phyloP scores from a whole-genome alignment of 768 basidiomycete species.

The Hypsizygus marmoreus region DNA sequence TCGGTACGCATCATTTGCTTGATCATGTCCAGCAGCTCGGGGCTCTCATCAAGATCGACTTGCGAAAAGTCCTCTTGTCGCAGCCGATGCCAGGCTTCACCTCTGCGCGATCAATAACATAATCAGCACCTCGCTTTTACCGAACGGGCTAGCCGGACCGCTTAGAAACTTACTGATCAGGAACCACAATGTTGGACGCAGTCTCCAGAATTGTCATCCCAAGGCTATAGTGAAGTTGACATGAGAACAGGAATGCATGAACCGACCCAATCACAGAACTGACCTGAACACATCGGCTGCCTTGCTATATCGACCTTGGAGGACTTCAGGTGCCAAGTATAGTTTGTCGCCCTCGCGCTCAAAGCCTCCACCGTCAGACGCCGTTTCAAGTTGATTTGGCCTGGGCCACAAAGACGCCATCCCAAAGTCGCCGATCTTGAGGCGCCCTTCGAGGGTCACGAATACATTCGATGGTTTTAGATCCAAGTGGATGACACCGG shows the following conservation, averaged over 20 bases:
- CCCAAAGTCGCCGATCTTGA: slow-evolving; percentile 98
- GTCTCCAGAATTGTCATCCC: slow-evolving; percentile 97
- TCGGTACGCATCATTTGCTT: slow-evolving; percentile 78
- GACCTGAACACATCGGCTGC: slow-evolving; percentile 97
- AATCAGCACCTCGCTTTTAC: slow-evolving; percentile 27
- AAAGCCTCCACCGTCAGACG: slow-evolving; percentile 50
- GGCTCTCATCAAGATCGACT: slow-evolving; percentile 68
- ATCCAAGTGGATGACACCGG: slow-evolving; percentile 92
- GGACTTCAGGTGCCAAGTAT: slow-evolving; percentile 94
- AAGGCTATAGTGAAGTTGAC: slow-evolving; percentile 57
- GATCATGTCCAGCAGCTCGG: slow-evolving; percentile 68
- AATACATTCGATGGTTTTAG: slow-evolving; percentile 98
- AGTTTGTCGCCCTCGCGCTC: slow-evolving; percentile 97
- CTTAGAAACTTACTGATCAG: slow-evolving; percentile 79
- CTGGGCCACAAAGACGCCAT: slow-evolving; percentile 96
- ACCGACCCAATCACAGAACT: slow-evolving; percentile 42
- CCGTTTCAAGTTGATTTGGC: slow-evolving; percentile 31
- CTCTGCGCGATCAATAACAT: slow-evolving; percentile 51
- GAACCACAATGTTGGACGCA: slow-evolving; percentile 93
- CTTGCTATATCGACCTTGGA: slow-evolving; percentile 89
- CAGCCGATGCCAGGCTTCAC: slow-evolving; percentile 91
- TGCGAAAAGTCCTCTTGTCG: slow-evolving; percentile 91
- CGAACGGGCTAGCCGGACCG: slow-evolving; percentile 17
- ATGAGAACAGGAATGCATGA: slow-evolving; percentile 37
- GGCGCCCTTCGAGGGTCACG: slow-evolving; percentile 79